phyloP scores from a whole-genome alignment of 768 basidiomycete species.

The Asterophora parasitica region DNA sequence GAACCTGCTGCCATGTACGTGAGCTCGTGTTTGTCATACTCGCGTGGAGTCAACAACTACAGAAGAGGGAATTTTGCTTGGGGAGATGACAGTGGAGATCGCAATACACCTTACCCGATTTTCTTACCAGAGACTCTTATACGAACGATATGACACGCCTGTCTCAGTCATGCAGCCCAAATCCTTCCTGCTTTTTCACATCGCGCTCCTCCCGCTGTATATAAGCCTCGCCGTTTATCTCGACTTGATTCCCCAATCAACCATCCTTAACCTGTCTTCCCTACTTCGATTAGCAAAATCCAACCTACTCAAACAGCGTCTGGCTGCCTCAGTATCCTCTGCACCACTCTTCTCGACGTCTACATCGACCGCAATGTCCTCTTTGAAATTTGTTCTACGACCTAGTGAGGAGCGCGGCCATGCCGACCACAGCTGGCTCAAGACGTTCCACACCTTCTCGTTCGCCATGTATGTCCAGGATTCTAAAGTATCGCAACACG shows the following conservation, averaged over 20 bases:
- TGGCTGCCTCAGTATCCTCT: slow-evolving; percentile 11
- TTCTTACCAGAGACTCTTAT: slow-evolving; percentile 3
- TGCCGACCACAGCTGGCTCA: slow-evolving; percentile 82
- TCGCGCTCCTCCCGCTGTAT: slow-evolving; percentile 35
- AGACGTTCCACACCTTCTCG: slow-evolving; percentile 82
- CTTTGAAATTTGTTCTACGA: slow-evolving; percentile 44
- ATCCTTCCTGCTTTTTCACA: slow-evolving; percentile 30
- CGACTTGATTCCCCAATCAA: slow-evolving; percentile 24
- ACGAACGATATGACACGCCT: slow-evolving; percentile 9
- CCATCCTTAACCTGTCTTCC: slow-evolving; percentile 32
- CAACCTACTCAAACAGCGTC: slow-evolving; percentile 26
- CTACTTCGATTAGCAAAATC: slow-evolving; percentile 33
- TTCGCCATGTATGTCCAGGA: slow-evolving; percentile 48
- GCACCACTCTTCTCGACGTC: slow-evolving; percentile 11
- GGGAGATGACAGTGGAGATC: slow-evolving; percentile 4
- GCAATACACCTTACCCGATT: neutral
- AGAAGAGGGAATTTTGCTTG: slow-evolving; percentile 9
- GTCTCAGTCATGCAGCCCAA: slow-evolving; percentile 32
- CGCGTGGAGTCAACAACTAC: slow-evolving; percentile 12
- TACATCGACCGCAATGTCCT: slow-evolving; percentile 13
- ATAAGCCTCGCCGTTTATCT: slow-evolving; percentile 35
- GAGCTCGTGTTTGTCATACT: slow-evolving; percentile 11
- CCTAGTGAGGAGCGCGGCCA: slow-evolving; percentile 62
- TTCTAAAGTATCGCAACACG: neutral
- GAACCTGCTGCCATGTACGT: too few species aligned